phyloP scores from a whole-genome alignment of 192 early-diverging fungal species.

The Spinellus fusiger region DNA sequence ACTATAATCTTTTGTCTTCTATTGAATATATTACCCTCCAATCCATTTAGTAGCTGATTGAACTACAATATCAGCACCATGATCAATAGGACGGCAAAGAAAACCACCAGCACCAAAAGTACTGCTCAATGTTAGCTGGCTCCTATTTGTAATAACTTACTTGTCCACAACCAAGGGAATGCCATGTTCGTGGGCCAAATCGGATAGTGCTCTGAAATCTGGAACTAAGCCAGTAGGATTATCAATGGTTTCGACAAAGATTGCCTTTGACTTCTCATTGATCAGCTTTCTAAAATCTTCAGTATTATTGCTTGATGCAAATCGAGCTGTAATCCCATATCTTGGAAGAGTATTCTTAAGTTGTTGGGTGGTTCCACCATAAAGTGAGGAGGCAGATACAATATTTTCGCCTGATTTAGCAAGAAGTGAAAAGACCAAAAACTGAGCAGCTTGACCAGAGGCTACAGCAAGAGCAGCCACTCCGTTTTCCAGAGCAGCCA shows the following conservation, averaged over 20 bases:
- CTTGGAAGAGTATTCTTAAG: slow-evolving; percentile 82
- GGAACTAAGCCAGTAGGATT: slow-evolving; percentile 90
- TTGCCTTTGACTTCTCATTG: slow-evolving; percentile 85
- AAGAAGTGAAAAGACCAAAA: slow-evolving; percentile 73
- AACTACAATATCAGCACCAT: slow-evolving; percentile 95
- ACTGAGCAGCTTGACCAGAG: slow-evolving; percentile 82
- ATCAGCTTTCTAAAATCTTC: slow-evolving; percentile 74
- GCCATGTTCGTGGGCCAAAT: slow-evolving; percentile 73
- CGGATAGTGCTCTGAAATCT: slow-evolving; percentile 78
- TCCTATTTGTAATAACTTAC: slow-evolving; percentile 11
- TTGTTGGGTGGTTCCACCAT: slow-evolving; percentile 76
- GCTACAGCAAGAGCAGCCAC: slow-evolving; percentile 57
- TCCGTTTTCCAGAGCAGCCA: slow-evolving; percentile 89
- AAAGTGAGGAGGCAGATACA: slow-evolving; percentile 69
- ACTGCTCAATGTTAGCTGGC: slow-evolving; percentile 7
- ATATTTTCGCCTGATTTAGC: slow-evolving; percentile 85
- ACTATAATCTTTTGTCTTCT: not conserved
- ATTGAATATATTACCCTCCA: slow-evolving; percentile 27
- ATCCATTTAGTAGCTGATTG: slow-evolving; percentile 95
- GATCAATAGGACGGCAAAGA: slow-evolving; percentile 76
- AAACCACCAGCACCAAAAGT: slow-evolving; percentile 92
- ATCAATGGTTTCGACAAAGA: slow-evolving; percentile 88
- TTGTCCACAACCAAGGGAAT: slow-evolving; percentile 94
- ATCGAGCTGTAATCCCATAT: slow-evolving; percentile 77
- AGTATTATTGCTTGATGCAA: slow-evolving; percentile 66